Percentiles rank a stretch among this genome's conserved stretches.
Conservation (phyloP, 805 yeast species). For the Debaryomyces castellii region DNA sequence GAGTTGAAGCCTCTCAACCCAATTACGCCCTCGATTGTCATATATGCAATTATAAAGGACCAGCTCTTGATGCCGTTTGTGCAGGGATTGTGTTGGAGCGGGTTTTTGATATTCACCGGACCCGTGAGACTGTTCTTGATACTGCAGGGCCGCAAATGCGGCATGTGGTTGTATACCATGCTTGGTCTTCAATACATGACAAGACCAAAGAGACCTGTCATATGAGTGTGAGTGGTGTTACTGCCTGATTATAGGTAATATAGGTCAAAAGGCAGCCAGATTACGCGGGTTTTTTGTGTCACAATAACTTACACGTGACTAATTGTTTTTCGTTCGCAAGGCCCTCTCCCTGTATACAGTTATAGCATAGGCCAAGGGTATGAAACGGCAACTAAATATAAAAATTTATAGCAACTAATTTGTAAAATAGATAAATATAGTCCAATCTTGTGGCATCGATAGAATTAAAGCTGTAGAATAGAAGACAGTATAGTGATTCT, state of each 20-base stretch:
- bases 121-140: conserved; percentile 33
- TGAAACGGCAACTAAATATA: neutral
- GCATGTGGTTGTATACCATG: conserved; percentile 20
- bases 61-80: conserved; percentile 53
- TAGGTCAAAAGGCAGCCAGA: no score
- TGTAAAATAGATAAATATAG: neutral
- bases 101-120: conserved; percentile 32
- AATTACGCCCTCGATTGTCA: conserved; percentile 44
- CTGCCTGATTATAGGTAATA: no score
- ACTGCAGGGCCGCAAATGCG: conserved; percentile 26
- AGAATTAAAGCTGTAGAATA: neutral
- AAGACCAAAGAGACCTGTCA: neutral
- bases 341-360: neutral
- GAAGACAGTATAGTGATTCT: neutral
- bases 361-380: conserved; percentile 1
- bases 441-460: neutral
- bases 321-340: neutral
- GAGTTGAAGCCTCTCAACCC: conserved; percentile 29
- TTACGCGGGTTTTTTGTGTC: neutral
- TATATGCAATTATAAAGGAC: conserved; percentile 50
- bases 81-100: conserved; percentile 51
- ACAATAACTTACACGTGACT: neutral
- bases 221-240: neutral
- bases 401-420: neutral
- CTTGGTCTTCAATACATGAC: conserved; percentile 15